Evolutionary conservation across 2,329 filamentous ascomycete species (phyloP), one percentile per base, ranked within the genome.

Genomic region (Allantophomopsis cytisporea): DNA sequence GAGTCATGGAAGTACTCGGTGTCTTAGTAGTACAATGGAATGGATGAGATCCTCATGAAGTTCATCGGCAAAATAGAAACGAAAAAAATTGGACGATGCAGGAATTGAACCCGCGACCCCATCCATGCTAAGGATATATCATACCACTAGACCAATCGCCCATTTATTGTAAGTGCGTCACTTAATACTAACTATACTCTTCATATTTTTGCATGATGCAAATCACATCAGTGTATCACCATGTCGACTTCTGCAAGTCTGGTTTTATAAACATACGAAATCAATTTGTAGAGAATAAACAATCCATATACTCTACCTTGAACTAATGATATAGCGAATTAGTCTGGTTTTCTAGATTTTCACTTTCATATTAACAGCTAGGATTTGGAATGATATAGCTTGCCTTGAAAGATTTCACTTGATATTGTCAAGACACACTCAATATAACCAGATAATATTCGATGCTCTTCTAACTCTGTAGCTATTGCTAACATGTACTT

Each of bases 51-150:
- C 18, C 7, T 20, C 4, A 20, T 20, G 18, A 20, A 20, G 18
- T 20, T 20, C 18, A 20, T 20, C 18, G 18, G 18, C 18, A 20
- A 20, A 20, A 20, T n/a, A n/a, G n/a, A 20, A 20, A 20, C 18
- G n/a, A n/a, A 20, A 20, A 34, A 34, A 34, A 15, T 34, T 34
- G 31, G 31, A 34, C 14, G 16, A 14, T 14, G 14, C 14, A 17
- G 31, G 31, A 34, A 34, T 34, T 34, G 31, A 34, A 34, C 31
- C 31, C 31, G 14, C 14, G 31, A 34, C 31, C 31, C 16, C 31
- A 34, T 34, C 31, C 31, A 34, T 34, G 31, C 31, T 34, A 34
- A 34, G 31, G 31, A 34, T 34, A 17, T 15, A 34, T 34, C 31
- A 34, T 34, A 34, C 31, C 31, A 34, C 31, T 34, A 34, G 31